Conservation (phyloP, 345 rosid species). For the Lagerstroemia speciosa region DNA sequence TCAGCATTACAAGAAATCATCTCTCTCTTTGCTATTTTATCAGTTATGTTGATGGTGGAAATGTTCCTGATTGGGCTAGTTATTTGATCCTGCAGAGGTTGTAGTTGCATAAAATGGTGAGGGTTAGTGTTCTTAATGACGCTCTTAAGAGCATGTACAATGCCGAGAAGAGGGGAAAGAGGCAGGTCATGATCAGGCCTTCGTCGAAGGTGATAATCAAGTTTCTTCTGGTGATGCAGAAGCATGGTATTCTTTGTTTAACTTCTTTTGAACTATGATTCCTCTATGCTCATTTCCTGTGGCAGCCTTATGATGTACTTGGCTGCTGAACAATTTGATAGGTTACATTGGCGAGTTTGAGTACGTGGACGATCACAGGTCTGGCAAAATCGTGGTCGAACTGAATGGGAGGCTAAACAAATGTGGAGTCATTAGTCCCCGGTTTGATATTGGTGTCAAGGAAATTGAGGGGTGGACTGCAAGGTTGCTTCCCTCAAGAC, state of each 20-base stretch:
- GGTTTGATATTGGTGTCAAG: constrained; percentile 38
- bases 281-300: not conserved
- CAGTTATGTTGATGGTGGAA: not conserved
- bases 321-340: not conserved
- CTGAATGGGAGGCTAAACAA: constrained; percentile 44
- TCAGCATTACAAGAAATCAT: too few relatives aligned
- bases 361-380: constrained; percentile 41
- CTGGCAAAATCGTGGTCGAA: constrained; percentile 43
- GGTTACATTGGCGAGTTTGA: constrained; percentile 47
- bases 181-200: constrained; percentile 50
- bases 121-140: constrained; percentile 46
- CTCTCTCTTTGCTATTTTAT: too few relatives aligned
- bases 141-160: constrained; percentile 53
- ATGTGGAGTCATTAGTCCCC: constrained; percentile 50
- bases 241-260: constrained; percentile 29
- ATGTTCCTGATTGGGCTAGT: not conserved
- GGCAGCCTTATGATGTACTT: not conserved
- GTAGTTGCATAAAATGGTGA: constrained; percentile 26
- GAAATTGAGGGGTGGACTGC: constrained; percentile 51
- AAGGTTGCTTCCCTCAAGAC: constrained; percentile 44
- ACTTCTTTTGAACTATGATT: not conserved
- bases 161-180: constrained; percentile 41
- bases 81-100: not conserved
- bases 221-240: constrained; percentile 49
- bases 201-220: constrained; percentile 45